Evolutionary conservation across 2,329 filamentous ascomycete species (phyloP).

Genomic region (Penicillium sp.): DNA sequence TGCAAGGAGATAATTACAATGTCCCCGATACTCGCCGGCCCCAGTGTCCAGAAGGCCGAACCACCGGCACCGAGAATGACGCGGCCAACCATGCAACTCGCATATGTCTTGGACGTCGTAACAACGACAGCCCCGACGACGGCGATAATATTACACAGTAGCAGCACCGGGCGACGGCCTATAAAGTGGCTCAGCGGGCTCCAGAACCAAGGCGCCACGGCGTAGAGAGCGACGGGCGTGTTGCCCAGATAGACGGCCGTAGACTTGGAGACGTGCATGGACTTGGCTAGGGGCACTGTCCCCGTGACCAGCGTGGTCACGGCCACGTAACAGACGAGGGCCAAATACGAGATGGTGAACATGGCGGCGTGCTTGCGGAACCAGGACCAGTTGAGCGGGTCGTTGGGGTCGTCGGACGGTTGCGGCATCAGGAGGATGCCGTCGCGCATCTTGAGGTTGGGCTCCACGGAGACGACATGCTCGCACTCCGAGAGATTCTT

Average conservation of each 20-base stretch:
- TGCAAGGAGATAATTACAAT: not conserved
- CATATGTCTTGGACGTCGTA: constrained; percentile 4
- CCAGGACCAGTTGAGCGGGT: constrained; percentile 17
- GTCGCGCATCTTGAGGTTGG: constrained; percentile 10
- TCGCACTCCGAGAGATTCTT: constrained; percentile 3
- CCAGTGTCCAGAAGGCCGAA: constrained; percentile 8
- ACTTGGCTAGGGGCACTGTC: constrained; percentile 4
- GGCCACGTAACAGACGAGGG: constrained; percentile 5
- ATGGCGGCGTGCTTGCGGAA: constrained; percentile 6
- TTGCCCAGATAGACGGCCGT: constrained; percentile 8
- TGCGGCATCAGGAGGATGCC: constrained; percentile 16
- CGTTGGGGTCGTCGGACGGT: constrained; percentile 17
- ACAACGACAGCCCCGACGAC: constrained; percentile 4
- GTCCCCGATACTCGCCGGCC: constrained; percentile 7
- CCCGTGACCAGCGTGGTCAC: constrained; percentile 7
- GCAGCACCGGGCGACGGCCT: constrained; percentile 7
- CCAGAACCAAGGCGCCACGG: constrained; percentile 7
- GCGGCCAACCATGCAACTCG: constrained; percentile 7
- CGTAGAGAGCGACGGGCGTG: constrained; percentile 7
- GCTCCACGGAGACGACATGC: not conserved
- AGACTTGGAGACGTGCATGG: constrained; percentile 4
- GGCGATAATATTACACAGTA: constrained; percentile 3
- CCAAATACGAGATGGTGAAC: constrained; percentile 8
- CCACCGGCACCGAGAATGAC: constrained; percentile 8
- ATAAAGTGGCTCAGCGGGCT: constrained; percentile 7